A percentile compares a stretch with the other conserved stretches of the same genome.
Conservation (phyloP, 257 asterid genomes). For the Nicotiana otophora region DNA sequence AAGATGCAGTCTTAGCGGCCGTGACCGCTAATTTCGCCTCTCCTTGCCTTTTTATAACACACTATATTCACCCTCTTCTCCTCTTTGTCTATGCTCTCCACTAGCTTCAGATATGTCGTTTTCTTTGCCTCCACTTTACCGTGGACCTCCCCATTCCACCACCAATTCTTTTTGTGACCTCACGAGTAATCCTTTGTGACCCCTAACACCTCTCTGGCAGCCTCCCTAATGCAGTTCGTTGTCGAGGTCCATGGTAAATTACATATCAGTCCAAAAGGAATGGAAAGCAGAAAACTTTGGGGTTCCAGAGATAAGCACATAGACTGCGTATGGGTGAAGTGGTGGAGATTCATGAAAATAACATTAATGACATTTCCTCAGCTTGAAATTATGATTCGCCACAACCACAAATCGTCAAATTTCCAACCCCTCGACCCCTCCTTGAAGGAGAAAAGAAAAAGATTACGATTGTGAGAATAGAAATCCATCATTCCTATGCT, state of each 20-base stretch:
- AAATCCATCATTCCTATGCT: neutral
- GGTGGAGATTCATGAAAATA: neutral
- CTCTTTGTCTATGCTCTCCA: too few species aligned
- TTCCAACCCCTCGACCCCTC: neutral
- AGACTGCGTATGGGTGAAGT: neutral
- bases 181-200: too few species aligned
- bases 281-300: neutral
- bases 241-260: neutral
- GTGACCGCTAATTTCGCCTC: too few species aligned
- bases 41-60: too few species aligned
- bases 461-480: neutral
- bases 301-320: neutral
- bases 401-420: neutral
- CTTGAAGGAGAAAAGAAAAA: neutral
- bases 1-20: too few species aligned
- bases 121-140: too few species aligned
- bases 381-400: neutral
- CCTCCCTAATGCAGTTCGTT: too few species aligned
- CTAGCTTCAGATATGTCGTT: too few species aligned
- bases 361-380: neutral
- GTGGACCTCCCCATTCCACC: too few species aligned
- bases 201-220: too few species aligned
- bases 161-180: too few species aligned
- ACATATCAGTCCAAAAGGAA: neutral
- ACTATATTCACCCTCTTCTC: too few species aligned